Conservation (phyloP, 805 yeast genomes). For the Myxozyma sirexii region DNA sequence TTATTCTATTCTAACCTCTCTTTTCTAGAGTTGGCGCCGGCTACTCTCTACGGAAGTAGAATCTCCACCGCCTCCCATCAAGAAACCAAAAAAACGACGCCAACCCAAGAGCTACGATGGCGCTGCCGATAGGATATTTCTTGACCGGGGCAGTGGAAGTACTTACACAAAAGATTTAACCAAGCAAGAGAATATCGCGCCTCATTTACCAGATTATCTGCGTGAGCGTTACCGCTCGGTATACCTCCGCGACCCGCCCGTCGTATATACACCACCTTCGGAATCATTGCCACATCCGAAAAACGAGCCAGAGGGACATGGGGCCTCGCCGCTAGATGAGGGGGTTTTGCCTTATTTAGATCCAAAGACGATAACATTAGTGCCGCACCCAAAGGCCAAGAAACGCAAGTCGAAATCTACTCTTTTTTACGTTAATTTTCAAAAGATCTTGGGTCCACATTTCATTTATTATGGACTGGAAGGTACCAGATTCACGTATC, state of each 20-base stretch:
- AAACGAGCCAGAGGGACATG: not conserved
- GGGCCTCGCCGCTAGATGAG: not conserved
- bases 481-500: not conserved
- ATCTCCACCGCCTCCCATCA: too few species aligned
- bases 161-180: not conserved
- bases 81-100: not conserved
- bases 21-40: too few species aligned
- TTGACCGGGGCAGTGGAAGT: constrained; percentile 1
- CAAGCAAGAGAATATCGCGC: not conserved
- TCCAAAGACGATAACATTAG: not conserved
- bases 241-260: constrained; percentile 1
- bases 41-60: too few species aligned
- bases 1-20: too few species aligned
- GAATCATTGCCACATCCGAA: not conserved
- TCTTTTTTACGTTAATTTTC: not conserved
- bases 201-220: not conserved
- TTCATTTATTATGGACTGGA: not conserved
- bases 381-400: not conserved
- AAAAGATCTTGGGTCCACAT: not conserved
- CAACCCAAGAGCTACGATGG: too few species aligned
- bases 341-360: not conserved
- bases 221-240: constrained; percentile 3
- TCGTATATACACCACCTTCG: not conserved
- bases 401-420: not conserved
- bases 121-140: too few species aligned